Conservation (phyloP, 768 basidiomycete genomes). For the Termitomyces sp. region DNA sequence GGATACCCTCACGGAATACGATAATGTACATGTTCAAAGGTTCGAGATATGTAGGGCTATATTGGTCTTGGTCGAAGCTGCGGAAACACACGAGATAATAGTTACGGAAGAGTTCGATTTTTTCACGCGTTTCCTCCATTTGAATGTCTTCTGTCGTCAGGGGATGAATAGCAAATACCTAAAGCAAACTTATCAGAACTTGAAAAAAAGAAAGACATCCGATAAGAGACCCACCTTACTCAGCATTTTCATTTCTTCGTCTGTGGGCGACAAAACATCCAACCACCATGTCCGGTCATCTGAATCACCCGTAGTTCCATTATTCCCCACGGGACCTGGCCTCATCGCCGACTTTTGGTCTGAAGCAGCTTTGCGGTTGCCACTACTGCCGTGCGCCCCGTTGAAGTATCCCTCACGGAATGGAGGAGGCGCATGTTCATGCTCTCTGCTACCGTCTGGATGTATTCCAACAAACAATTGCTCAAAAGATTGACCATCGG, state of each 20-base stretch:
- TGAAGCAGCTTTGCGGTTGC: not conserved
- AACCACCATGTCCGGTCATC: conserved; percentile 96
- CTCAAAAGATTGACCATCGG: conserved; percentile 89
- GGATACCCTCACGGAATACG: conserved; percentile 93
- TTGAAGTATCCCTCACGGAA: conserved; percentile 4
- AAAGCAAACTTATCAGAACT: not conserved
- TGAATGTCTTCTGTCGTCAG: conserved; percentile 98
- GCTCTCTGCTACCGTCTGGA: conserved; percentile 6
- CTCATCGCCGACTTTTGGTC: conserved; percentile 13
- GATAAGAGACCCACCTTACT: conserved; percentile 61
- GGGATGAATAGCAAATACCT: conserved; percentile 97
- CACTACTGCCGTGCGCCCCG: not conserved
- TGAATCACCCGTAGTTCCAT: conserved; percentile 27
- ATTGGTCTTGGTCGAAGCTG: conserved; percentile 97
- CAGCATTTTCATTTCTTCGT: conserved; percentile 97
- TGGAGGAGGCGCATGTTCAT: conserved; percentile 4
- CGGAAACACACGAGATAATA: conserved; percentile 99
- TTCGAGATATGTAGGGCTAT: conserved; percentile 95
- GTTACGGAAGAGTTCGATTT: conserved; percentile 98
- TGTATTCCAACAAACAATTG: conserved; percentile 71
- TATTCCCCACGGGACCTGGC: conserved; percentile 3
- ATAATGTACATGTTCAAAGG: conserved; percentile 99
- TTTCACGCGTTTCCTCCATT: conserved; percentile 99
- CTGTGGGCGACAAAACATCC: conserved; percentile 89
- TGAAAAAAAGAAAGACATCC: not conserved